Conservation (phyloP, 2,329 filamentous ascomycete genomes). For the Trichophyton schoenleinii region DNA sequence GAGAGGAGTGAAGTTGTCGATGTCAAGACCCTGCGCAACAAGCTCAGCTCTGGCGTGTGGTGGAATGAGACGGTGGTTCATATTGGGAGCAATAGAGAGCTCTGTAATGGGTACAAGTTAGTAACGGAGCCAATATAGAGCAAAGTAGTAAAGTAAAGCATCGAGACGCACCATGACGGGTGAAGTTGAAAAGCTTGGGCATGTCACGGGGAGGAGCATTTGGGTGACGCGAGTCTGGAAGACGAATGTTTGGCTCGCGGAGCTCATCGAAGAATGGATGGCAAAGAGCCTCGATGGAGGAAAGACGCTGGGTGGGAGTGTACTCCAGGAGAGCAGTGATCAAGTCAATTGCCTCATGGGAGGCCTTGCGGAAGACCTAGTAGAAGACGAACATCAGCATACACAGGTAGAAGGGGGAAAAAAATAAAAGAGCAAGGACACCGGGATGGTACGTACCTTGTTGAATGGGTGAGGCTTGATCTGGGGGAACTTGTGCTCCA, state of each 20-base stretch:
- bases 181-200: constrained; percentile 84
- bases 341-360: constrained; percentile 81
- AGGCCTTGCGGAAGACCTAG: constrained; percentile 89
- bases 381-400: constrained; percentile 2
- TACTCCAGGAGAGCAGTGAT: constrained; percentile 92
- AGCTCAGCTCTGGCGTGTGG: constrained; percentile 64
- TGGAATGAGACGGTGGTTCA: constrained; percentile 83
- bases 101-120: constrained; percentile 41
- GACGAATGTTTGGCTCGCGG: constrained; percentile 74
- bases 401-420: too few relatives aligned
- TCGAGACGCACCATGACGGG: constrained; percentile 63
- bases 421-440: too few relatives aligned
- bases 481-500: constrained; percentile 99
- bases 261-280: constrained; percentile 98
- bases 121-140: background rate
- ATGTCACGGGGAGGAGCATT: constrained; percentile 69
- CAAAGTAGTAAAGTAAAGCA: background rate
- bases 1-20: constrained; percentile 86
- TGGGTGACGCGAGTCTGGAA: constrained; percentile 88
- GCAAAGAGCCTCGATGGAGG: constrained; percentile 90
- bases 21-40: constrained; percentile 67
- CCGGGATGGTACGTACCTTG: constrained; percentile 49
- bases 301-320: constrained; percentile 87
- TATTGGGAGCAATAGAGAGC: constrained; percentile 80
- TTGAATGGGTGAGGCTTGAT: constrained; percentile 99